Base-by-base conservation (phyloP, 2,329 filamentous ascomycete genomes). In the Chrysosphaeria jannelii region DNA sequence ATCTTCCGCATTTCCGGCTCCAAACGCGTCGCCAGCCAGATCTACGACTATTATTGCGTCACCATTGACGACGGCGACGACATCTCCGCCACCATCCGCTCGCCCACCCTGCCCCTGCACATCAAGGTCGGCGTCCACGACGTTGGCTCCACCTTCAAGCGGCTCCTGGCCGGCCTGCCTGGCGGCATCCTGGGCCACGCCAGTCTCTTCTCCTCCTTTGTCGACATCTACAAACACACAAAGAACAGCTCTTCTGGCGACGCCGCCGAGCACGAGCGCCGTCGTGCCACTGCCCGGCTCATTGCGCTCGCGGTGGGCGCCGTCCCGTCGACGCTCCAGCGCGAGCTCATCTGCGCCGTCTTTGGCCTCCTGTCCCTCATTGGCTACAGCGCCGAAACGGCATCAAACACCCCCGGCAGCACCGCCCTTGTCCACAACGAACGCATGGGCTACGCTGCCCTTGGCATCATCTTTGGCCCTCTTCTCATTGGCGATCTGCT, bases 131-230 rank as follows among this genome's bases (percentile, higher is more conserved):
- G 55, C 5, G 47, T 60, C 4, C 60, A 70, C 29, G 66, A 71
- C 39, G 55, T 71, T 14, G 64, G 64, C 3, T 64, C 61, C 2
- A 51, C 58, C 0, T 69, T 72, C 40, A 71, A 71, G 34, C 53
- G 50, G 8, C 46, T 72, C n/a, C 43, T 72, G 1, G 50, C 53
- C 0, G 56, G 57, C 1, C 37, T 72, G 1, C 63, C 64, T 0
- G 64, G 64, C 0, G 66, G 66, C 0, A 61, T 72, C 19, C 42
- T 72, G 1, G 66, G 66, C 4, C 64, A 60, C 1, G 34, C 67
- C 9, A 38, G 47, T 2, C 37, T 69, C 1, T 67, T 70, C 25
- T 59, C 69, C 29, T 53, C 58, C 0, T 36, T 72, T 8, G 51
- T 67, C 7, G 53, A 55, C 8, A 60, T 70, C 10, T 50, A 63